Evolutionary conservation across 2,329 filamentous ascomycete species (phyloP).

Genomic region (Zasmidium cellare): DNA sequence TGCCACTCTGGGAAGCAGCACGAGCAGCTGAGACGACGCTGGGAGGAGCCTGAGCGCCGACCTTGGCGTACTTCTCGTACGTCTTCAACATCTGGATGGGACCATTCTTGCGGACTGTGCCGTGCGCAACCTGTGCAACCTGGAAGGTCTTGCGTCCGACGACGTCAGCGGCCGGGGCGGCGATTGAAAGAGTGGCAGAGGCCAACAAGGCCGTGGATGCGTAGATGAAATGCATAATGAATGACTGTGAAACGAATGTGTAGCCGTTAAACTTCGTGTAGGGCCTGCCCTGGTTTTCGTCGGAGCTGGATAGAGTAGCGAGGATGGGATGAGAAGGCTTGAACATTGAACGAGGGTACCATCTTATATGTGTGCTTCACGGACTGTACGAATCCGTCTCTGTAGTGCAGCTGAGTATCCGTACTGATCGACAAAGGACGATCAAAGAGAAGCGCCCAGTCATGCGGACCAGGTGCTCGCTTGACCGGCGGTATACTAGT

Average conservation of each 20-base stretch:
- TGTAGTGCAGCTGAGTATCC: slow-evolving; percentile 8
- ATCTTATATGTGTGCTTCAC: slow-evolving; percentile 13
- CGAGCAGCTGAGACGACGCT: slow-evolving; percentile 34
- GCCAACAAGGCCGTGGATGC: slow-evolving; percentile 30
- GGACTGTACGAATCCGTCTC: neutral
- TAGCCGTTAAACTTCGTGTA: slow-evolving; percentile 10
- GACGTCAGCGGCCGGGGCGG: slow-evolving; percentile 30
- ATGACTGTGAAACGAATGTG: slow-evolving; percentile 7
- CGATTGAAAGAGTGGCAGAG: slow-evolving; percentile 28
- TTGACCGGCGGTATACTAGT: slow-evolving; percentile 15
- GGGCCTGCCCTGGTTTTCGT: slow-evolving; percentile 7
- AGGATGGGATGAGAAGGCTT: neutral
- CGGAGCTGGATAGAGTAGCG: slow-evolving; percentile 7
- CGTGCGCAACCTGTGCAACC: slow-evolving; percentile 31
- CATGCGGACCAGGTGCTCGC: slow-evolving; percentile 14
- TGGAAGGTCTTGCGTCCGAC: slow-evolving; percentile 27
- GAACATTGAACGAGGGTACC: neutral
- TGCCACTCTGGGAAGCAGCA: slow-evolving; percentile 38
- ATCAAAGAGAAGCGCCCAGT: slow-evolving; percentile 25
- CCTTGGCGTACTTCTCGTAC: slow-evolving; percentile 39
- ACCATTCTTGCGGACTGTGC: slow-evolving; percentile 38
- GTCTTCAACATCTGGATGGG: slow-evolving; percentile 40
- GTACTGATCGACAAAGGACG: slow-evolving; percentile 22
- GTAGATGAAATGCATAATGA: slow-evolving; percentile 31
- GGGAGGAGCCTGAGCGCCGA: slow-evolving; percentile 30